Evolutionary conservation across 2,329 filamentous ascomycete species (phyloP).

Genomic region (Sporothrix variecibatus): DNA sequence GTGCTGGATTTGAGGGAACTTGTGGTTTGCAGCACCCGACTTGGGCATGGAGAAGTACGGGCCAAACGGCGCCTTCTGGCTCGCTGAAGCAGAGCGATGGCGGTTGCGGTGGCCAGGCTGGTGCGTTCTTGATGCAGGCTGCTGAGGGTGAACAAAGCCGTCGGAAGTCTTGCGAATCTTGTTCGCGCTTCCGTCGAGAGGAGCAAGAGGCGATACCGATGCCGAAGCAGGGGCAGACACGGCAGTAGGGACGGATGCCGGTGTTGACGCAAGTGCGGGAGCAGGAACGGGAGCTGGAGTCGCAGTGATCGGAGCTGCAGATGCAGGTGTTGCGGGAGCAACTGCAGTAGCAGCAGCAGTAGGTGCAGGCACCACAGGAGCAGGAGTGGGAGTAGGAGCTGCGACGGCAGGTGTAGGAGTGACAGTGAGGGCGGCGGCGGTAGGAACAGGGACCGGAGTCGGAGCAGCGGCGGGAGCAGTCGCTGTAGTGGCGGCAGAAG

Average conservation of each 20-base stretch:
- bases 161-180: conserved; percentile 49
- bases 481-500: background rate
- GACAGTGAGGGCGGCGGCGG: background rate
- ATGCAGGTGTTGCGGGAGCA: background rate
- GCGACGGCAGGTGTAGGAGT: background rate
- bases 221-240: conserved; percentile 22
- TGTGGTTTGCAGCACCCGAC: conserved; percentile 19
- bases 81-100: conserved; percentile 32
- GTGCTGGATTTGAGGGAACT: conserved; percentile 33
- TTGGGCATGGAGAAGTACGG: conserved; percentile 30
- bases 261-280: background rate
- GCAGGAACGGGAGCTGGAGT: background rate
- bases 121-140: conserved; percentile 22
- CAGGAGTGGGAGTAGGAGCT: background rate
- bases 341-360: background rate
- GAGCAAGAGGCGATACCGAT: conserved; percentile 23
- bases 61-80: conserved; percentile 35
- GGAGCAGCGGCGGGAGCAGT: background rate
- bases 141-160: conserved; percentile 29
- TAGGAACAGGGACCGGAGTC: background rate
- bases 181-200: conserved; percentile 41
- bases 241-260: background rate
- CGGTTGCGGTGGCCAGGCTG: conserved; percentile 23
- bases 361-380: background rate
- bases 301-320: background rate